Base-by-base conservation (phyloP, 2,329 filamentous ascomycete species). In the Alternaria arborescens region DNA sequence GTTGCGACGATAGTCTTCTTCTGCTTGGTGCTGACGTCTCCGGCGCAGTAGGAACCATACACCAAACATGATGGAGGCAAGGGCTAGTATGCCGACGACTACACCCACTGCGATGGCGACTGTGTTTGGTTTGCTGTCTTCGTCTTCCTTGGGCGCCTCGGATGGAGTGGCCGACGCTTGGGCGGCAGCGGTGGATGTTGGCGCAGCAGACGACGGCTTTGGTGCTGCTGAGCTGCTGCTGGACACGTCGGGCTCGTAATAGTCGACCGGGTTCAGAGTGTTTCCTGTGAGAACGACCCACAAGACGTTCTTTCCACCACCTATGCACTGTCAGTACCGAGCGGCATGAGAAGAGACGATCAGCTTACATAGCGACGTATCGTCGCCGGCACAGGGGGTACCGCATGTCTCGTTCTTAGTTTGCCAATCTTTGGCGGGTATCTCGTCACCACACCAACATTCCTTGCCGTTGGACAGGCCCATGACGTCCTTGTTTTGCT, bases 41-140 rank as follows among this genome's bases (percentile, higher is more conserved):
- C 89, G 89, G 55, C 92, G 90, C 69, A 95, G 80, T 72, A 87
- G 91, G 77, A 97, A 89, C 79, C 93, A 89, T 5, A 85, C 80
- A 53, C 87, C 93, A 44, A 88, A 92, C 12, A 87, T 82, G 18
- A 91, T 83, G 14, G 84, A 90, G 54, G 83, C 86, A 5, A 93
- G 73, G 1, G 82, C 91, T 2, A 97, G 82, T 2, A 97, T 87
- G 60, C 92, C 93, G 8, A 95, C 91, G 2, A 97, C 94, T 1
- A 93, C 91, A 61, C 94, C 94, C 10, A 89, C 94, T 18, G 91
- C 93, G 68, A 98, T 94, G 50, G 90, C 93, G 40, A 88, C 91
- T n/a, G 88, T 91, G 75, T 90, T 94, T n/a, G 89, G 82, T 43
- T 68, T 66, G 52, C 62, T 60, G 16, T 38, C 34, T 12, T 74